Evolutionary conservation across 805 yeast species (phyloP).

Genomic region (Suhomyces emberorum): DNA sequence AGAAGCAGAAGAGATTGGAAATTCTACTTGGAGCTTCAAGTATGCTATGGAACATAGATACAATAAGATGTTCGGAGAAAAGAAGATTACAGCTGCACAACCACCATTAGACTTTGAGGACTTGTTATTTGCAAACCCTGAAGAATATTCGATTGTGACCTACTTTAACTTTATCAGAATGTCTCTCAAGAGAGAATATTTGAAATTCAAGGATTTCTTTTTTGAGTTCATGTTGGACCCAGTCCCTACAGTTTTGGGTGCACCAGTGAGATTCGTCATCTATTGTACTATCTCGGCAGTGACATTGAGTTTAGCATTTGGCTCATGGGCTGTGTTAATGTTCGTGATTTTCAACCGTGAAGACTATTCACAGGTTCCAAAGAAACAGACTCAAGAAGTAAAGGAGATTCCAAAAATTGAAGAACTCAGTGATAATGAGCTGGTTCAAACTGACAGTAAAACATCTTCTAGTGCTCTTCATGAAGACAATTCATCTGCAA

Average conservation of each 20-base stretch:
- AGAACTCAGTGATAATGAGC: conserved; percentile 1
- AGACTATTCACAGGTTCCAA: background rate
- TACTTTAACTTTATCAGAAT: conserved; percentile 15
- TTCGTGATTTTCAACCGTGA: conserved; percentile 13
- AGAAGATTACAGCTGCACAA: conserved; percentile 36
- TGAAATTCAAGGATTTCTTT: conserved; percentile 31
- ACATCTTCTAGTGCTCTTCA: background rate
- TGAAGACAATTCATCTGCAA: background rate
- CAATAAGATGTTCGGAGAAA: conserved; percentile 40
- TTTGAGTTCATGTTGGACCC: conserved; percentile 45
- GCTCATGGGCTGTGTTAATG: conserved; percentile 36
- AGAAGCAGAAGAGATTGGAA: conserved; percentile 84
- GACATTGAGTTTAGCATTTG: conserved; percentile 41
- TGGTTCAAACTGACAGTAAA: background rate
- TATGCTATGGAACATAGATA: conserved; percentile 46
- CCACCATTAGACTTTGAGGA: conserved; percentile 46
- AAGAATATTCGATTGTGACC: conserved; percentile 12
- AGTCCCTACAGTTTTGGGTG: conserved; percentile 34
- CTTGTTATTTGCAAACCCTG: conserved; percentile 19
- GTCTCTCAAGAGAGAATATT: conserved; percentile 17
- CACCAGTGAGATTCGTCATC: conserved; percentile 50
- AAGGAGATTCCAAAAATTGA: background rate
- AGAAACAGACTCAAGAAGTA: background rate
- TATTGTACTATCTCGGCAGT: conserved; percentile 44
- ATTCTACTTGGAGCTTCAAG: conserved; percentile 63